phyloP scores from a whole-genome alignment of 306 rosid genomes.

The Phaseolus lunatus region DNA sequence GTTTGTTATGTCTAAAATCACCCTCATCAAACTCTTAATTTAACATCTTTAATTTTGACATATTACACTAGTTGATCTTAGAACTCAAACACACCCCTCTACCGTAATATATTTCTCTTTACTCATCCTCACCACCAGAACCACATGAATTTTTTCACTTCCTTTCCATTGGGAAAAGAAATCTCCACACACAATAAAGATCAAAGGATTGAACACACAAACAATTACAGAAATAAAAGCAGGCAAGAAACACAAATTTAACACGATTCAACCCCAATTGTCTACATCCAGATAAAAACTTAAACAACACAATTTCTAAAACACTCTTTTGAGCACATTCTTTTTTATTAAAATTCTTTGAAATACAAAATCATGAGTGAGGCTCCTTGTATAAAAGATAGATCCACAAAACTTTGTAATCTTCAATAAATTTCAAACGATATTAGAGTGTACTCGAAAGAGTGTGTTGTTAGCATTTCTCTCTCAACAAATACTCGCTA shows the following conservation, averaged over 20 bases:
- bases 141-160: conserved; percentile 1
- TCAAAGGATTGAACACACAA: background rate
- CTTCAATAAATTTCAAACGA: no score
- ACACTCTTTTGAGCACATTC: no score
- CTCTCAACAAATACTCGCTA: background rate
- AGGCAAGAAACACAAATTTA: background rate
- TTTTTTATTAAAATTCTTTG: no score
- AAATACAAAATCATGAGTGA: no score
- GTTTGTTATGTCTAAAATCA: conserved; percentile 24
- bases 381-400: no score
- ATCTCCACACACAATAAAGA: background rate
- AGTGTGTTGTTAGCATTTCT: no score
- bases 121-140: conserved; percentile 30
- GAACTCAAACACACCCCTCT: background rate
- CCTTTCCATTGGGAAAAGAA: background rate
- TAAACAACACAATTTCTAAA: no score
- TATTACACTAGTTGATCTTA: background rate
- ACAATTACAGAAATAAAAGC: background rate
- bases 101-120: conserved; percentile 2
- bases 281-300: background rate
- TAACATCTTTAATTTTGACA: conserved; percentile 16
- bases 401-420: no score
- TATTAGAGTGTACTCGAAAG: no score
- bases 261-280: background rate
- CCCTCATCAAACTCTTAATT: conserved; percentile 6